phyloP scores from a whole-genome alignment of 2,329 filamentous ascomycete genomes.

The Diaporthe longicolla region DNA sequence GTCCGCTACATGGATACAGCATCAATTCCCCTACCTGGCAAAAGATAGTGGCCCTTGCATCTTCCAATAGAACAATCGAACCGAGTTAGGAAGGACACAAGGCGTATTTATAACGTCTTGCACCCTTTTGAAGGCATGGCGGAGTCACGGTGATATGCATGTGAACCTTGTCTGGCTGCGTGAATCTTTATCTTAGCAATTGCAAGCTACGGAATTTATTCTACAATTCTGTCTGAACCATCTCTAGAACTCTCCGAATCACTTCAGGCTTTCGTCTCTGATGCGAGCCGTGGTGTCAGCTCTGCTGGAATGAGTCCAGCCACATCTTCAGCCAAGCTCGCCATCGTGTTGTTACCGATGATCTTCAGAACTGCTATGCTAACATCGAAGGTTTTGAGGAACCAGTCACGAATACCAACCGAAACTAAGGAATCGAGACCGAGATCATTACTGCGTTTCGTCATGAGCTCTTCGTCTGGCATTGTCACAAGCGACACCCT shows the following conservation, averaged over 20 bases:
- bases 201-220: too few relatives aligned
- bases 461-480: conserved; percentile 21
- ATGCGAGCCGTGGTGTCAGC: not conserved
- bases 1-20: too few relatives aligned
- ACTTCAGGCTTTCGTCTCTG: not conserved
- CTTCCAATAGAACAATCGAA: too few relatives aligned
- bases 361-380: conserved; percentile 61
- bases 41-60: too few relatives aligned
- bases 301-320: not conserved
- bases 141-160: too few relatives aligned
- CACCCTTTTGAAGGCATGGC: too few relatives aligned
- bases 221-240: rapidly evolving
- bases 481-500: not conserved
- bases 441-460: conserved; percentile 35
- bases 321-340: conserved; percentile 2
- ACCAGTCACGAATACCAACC: conserved; percentile 59
- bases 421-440: conserved; percentile 44
- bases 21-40: too few relatives aligned
- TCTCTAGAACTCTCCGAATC: too few relatives aligned
- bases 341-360: conserved; percentile 18
- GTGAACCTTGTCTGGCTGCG: too few relatives aligned
- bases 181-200: too few relatives aligned
- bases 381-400: conserved; percentile 56
- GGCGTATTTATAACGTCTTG: too few relatives aligned
- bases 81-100: too few relatives aligned